Evolutionary conservation across 2,329 filamentous ascomycete species (phyloP), one percentile per base, ranked within the genome.

Genomic region (Bipolaris zeicola): DNA sequence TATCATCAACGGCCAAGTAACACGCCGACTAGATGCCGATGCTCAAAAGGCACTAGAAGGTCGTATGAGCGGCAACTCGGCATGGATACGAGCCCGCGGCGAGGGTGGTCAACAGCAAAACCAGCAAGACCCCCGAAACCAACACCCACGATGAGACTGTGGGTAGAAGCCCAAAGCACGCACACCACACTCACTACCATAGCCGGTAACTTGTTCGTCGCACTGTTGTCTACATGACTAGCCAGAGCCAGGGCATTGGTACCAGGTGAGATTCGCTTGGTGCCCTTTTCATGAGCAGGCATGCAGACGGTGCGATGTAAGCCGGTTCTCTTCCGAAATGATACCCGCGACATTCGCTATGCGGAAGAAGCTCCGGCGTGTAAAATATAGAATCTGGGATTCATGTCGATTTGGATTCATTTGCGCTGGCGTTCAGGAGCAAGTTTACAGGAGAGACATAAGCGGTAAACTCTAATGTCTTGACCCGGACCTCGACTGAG

Each of bases 11-110:
- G 72, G 69, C 49, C 62, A 64, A 22, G 47, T 33, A 22, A 55
- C 66, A 34, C 64, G 68, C 45, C 71, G 77, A 50, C 57, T 71
- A n/a, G 79, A 81, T 51, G 64, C 78, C 1, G 79, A 82, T 59
- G 76, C 76, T 20, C 76, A 79, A 57, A 82, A 82, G 66, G 79
- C 79, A 34, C 71, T 78, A 42, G 80, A 81, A 63, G 76, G 75
- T 48, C 73, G 77, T 58, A 76, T 76, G 55, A 77, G 73, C 55
- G 76, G 76, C 26, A 73, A 74, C 52, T 54, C 71, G 13, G 69
- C 75, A 64, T 75, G 75, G 75, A 70, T 76, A 49, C 66, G 72
- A 46, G 47, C 67, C 44, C 66, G 75, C 59, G 70, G 71, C 47
- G 73, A 77, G 64, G 69, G 69, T 36, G 75, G 74, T 38, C 72